Conservation (phyloP, 768 basidiomycete species). For the Pholiota microspora region DNA sequence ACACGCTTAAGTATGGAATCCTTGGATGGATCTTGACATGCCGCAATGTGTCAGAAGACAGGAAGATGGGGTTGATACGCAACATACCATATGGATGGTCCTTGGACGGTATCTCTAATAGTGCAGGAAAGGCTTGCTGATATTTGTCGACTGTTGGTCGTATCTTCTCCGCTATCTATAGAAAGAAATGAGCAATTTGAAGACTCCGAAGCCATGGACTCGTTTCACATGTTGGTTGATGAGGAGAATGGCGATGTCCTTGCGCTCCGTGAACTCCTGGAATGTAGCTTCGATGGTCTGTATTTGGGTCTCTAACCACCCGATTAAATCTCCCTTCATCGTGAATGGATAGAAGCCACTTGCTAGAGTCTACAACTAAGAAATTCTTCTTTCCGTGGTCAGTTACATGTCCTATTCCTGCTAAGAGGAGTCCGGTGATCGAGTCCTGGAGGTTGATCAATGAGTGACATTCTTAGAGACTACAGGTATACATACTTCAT, state of each 20-base stretch:
- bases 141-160: conserved; percentile 93
- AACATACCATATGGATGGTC: conserved; percentile 93
- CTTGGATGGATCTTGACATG: conserved; percentile 78
- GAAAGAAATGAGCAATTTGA: conserved; percentile 2
- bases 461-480: conserved; percentile 4
- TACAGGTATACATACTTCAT: conserved; percentile 63
- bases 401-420: conserved; percentile 91
- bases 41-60: neutral
- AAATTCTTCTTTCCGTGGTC: conserved; percentile 97
- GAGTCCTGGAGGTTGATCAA: conserved; percentile 66
- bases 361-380: conserved; percentile 91
- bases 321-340: neutral
- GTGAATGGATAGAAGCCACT: conserved; percentile 24
- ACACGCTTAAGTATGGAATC: conserved; percentile 96
- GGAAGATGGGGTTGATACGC: neutral
- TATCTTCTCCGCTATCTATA: conserved; percentile 95
- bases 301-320: conserved; percentile 78
- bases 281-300: conserved; percentile 90
- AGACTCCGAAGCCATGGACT: neutral
- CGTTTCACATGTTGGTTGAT: conserved; percentile 94
- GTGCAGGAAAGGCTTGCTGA: conserved; percentile 92
- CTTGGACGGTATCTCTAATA: conserved; percentile 97
- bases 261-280: conserved; percentile 91
- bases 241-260: conserved; percentile 92
- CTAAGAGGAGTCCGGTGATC: conserved; percentile 92